Conservation (phyloP, 371 early-diverging fungal species). For the Basidiobolus meristosporus region DNA sequence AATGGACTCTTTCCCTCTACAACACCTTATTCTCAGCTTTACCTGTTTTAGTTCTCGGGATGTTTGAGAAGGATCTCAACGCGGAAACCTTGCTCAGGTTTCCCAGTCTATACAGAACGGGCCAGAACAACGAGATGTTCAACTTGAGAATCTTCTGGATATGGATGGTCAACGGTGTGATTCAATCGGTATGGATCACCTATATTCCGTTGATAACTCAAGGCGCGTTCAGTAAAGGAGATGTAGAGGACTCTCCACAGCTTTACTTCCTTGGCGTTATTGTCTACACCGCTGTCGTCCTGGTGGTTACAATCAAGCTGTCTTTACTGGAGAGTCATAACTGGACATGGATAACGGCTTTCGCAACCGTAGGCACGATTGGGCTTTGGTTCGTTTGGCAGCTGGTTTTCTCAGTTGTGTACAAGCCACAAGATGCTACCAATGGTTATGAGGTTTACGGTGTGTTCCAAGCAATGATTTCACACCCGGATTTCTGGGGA, state of each 20-base stretch:
- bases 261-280: conserved; percentile 22
- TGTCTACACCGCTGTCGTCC: conserved; percentile 28
- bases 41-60: conserved; percentile 60
- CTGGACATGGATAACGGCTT: conserved; percentile 10
- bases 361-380: neutral
- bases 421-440: neutral
- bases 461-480: too few relatives aligned
- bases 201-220: conserved; percentile 19
- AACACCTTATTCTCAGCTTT: conserved; percentile 64
- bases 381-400: neutral
- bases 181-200: conserved; percentile 26
- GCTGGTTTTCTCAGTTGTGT: neutral
- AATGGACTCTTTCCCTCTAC: conserved; percentile 60
- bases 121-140: conserved; percentile 35
- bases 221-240: conserved; percentile 11
- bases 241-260: conserved; percentile 12
- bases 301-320: conserved; percentile 36
- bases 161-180: conserved; percentile 37
- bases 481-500: too few relatives aligned
- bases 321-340: conserved; percentile 31
- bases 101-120: conserved; percentile 53
- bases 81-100: conserved; percentile 36
- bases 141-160: conserved; percentile 27
- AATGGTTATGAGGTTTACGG: neutral
- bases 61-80: conserved; percentile 63